phyloP scores from a whole-genome alignment of 2,329 filamentous ascomycete species.

The Calonectria crousiana region DNA sequence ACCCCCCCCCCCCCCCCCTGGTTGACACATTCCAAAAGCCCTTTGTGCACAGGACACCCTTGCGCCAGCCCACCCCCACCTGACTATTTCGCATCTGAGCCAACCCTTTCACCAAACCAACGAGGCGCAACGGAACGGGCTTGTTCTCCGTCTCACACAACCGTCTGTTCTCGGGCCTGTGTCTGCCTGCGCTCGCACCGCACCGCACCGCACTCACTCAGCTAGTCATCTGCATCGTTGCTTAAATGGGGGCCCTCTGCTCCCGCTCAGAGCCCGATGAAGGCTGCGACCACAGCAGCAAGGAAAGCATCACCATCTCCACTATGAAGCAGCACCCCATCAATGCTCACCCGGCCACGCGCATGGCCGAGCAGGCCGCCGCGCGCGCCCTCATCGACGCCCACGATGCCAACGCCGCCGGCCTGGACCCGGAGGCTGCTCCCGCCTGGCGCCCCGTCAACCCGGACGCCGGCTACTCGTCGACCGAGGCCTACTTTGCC shows the following conservation, averaged over 20 bases:
- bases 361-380: constrained; percentile 33
- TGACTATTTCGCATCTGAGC: not conserved
- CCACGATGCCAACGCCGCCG: constrained; percentile 41
- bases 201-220: not conserved
- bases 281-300: constrained; percentile 2
- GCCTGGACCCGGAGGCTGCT: constrained; percentile 10
- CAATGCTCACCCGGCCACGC: constrained; percentile 7
- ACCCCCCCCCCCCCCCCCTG: no score
- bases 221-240: not conserved
- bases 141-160: not conserved
- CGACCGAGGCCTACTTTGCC: constrained; percentile 46
- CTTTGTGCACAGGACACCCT: not conserved
- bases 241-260: constrained; percentile 46
- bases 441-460: not conserved
- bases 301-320: constrained; percentile 24
- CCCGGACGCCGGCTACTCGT: constrained; percentile 13
- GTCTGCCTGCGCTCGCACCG: not conserved
- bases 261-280: constrained; percentile 33
- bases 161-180: not conserved
- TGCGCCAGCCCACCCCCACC: not conserved
- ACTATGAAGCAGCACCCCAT: constrained; percentile 11
- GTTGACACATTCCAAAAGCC: not conserved
- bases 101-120: not conserved
- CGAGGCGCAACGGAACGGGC: not conserved
- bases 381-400: constrained; percentile 43